Evolutionary conservation across 495 filamentous ascomycete genomes (phyloP), one percentile per base, ranked within the genome.

Genomic region (Penicillium daleae): DNA sequence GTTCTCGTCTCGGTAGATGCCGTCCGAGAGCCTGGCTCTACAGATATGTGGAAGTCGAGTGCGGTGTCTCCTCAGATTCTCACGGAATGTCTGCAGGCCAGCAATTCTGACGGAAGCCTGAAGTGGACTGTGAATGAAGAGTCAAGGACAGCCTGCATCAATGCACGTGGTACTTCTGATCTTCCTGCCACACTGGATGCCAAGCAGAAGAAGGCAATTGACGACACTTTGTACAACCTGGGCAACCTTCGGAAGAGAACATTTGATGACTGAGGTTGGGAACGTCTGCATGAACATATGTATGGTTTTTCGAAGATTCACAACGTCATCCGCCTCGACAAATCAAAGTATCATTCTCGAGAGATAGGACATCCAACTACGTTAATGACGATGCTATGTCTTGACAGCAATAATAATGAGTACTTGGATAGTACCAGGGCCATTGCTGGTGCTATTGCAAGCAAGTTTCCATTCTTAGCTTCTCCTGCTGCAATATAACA

Each of bases 171-270:
- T 24, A 83, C 74, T 32, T 71, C 70, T 48, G 66, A 60, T 37
- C 58, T 80, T 21, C 24, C 68, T 37, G 54, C 70, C 17, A 66
- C 59, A 29, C 29, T 84, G 49, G 69, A 75, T 21, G 61, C 66
- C 37, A 77, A 82, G 59, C 52, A 69, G 44, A 63, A 65, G 51
- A 70, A 71, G 46, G 66, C 66, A 52, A 50, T 83, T 29, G 74
- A 75, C 54, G 76, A 86, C 50, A 74, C 87, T 0, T 63, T 97
- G 56, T 97, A 97, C 74, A 79, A 80, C 3, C 75, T 92, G 51
- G 89, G 86, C 52, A 88, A 86, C 60, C 78, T 97, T 54, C 82
- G 93, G 54, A 97, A 96, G 79, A 83, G 62, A 54, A 61, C n/a
- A n/a, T 65, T 56, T 7, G 63, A 75, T 19, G 73, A 79, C 27